Base-by-base conservation (phyloP, 768 basidiomycete genomes). In the Leccinum longicurvipes region DNA sequence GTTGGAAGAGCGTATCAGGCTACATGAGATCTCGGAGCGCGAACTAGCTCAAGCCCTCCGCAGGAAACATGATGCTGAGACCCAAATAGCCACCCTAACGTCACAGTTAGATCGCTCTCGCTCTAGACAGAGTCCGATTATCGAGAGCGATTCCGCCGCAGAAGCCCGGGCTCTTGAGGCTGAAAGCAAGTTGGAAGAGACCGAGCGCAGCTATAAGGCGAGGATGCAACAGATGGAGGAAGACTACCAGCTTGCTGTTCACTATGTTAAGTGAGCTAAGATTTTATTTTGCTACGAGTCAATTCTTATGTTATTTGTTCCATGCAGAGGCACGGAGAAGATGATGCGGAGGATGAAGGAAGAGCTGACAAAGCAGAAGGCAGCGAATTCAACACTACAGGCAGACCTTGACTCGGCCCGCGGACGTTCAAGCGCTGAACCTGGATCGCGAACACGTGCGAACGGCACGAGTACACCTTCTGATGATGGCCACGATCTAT, bases 281-380 rank as follows among this genome's bases (percentile, higher is more conserved):
- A 59, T 60, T 74, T 60, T 57, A 51, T 49, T 49, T 27, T 54
- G 36, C 48, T 55, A 51, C 32, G 63, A 50, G 42, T 34, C 46
- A 52, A 57, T 52, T 53, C 54, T 59, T 57, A 65, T 58, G 50
- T 54, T 53, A 50, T 48, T 51, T 54, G 41, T 55, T 60, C 60
- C 31, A 58, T 56, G 29, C 67, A 93, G 91, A 81, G 93, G 93
- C 45, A 98, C 95, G 1, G 97, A 98, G 73, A 97, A 95, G 75
- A 93, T 98, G 85, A 89, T 98, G 79, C 85, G 93, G 62, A 85
- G 89, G 63, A 92, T 98, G 87, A 91, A 93, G 72, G 96, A 95
- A 54, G 97, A 98, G 67, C 75, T 98, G 55, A 89, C 82, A 61
- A 95, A 90, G 74, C 91, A 96, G 73, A 98, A 97, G 75, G 79